Evolutionary conservation across 352 stramenopile genomes (phyloP).

Genomic region (Phytophthora agathidicida): DNA sequence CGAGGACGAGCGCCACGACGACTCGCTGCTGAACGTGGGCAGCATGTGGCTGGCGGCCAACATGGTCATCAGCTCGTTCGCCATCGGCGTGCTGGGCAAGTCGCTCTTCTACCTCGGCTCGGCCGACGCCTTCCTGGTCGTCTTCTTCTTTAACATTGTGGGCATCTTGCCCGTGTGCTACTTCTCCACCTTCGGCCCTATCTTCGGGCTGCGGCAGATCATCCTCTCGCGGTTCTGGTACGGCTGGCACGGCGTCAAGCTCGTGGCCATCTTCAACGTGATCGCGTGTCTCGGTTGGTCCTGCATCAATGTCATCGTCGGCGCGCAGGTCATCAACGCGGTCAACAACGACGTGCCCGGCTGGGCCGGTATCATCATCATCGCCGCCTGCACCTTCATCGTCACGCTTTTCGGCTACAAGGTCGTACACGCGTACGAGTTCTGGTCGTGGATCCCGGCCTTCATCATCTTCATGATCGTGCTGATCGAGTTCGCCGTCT

Average conservation of each 20-base stretch:
- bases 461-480: conserved; percentile 60
- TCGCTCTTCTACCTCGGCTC: conserved; percentile 47
- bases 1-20: conserved; percentile 48
- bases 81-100: conserved; percentile 52
- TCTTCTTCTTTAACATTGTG: conserved; percentile 50
- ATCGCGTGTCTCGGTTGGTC: conserved; percentile 51
- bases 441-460: conserved; percentile 53
- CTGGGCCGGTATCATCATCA: conserved; percentile 56
- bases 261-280: conserved; percentile 54
- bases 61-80: conserved; percentile 56
- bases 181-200: conserved; percentile 51
- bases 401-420: conserved; percentile 60
- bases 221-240: conserved; percentile 59
- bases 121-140: conserved; percentile 48
- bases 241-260: conserved; percentile 48
- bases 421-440: conserved; percentile 56
- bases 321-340: conserved; percentile 51
- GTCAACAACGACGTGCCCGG: conserved; percentile 50
- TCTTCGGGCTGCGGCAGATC: conserved; percentile 57
- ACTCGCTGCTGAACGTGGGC: conserved; percentile 45
- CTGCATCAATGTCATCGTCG: conserved; percentile 56
- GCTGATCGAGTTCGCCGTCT: conserved; percentile 43
- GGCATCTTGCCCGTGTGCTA: conserved; percentile 49
- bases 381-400: conserved; percentile 45
- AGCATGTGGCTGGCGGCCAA: conserved; percentile 57